phyloP scores from a whole-genome alignment of 2,329 filamentous ascomycete genomes.

The Ilyonectria destructans region DNA sequence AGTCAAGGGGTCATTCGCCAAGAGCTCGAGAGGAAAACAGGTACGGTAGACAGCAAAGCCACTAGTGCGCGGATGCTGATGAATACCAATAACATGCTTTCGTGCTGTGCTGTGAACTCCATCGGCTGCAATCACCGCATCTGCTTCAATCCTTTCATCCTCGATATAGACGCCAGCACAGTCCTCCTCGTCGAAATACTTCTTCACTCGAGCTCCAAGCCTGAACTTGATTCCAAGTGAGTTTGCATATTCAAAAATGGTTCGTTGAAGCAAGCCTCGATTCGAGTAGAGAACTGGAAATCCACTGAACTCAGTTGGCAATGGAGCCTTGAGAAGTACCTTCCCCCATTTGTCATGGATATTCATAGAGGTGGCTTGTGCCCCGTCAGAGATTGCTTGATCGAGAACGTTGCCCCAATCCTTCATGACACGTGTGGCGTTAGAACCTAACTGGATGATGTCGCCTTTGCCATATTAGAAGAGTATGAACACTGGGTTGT shows the following conservation, averaged over 20 bases:
- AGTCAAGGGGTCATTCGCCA: conserved; percentile 3
- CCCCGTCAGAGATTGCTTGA: no score
- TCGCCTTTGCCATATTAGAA: background rate
- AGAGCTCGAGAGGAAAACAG: conserved; percentile 16
- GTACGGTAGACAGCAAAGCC: conserved; percentile 21
- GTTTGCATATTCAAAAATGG: conserved; percentile 7
- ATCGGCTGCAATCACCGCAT: conserved; percentile 19
- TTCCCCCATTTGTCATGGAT: conserved; percentile 6
- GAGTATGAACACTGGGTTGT: background rate
- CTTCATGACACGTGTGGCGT: conserved; percentile 11
- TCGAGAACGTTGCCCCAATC: conserved; percentile 15
- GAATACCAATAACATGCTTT: conserved; percentile 18
- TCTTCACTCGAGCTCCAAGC: background rate
- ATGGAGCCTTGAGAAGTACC: background rate
- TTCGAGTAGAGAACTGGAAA: conserved; percentile 17
- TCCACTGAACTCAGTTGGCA: background rate
- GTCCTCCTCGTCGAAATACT: conserved; percentile 9
- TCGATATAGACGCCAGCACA: background rate
- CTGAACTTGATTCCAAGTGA: conserved; percentile 16
- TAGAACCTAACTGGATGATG: conserved; percentile 14
- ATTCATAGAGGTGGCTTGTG: no score
- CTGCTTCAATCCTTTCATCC: conserved; percentile 2
- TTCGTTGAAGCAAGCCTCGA: conserved; percentile 8
- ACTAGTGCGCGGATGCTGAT: conserved; percentile 15
- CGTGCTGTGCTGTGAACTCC: conserved; percentile 15